Evolutionary conservation across 1,139 yeast species (phyloP).

Genomic region (Suhomyces atakaporum): DNA sequence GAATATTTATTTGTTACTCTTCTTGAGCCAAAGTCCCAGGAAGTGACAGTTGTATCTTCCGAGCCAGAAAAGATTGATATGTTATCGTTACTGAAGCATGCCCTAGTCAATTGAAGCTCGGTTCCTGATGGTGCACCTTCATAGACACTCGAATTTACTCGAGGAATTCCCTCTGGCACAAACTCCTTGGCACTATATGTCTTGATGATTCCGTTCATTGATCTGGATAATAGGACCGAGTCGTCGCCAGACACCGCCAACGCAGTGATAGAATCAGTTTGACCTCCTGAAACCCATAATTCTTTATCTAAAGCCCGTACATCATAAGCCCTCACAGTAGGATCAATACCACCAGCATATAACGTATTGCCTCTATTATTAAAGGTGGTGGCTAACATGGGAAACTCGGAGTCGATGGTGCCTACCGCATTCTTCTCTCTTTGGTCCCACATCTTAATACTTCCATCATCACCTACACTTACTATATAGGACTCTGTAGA

Average conservation of each 20-base stretch:
- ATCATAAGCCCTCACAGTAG: conserved; percentile 60
- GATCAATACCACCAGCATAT: conserved; percentile 69
- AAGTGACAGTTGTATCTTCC: conserved; percentile 56
- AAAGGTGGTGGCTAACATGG: conserved; percentile 56
- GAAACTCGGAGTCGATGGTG: conserved; percentile 49
- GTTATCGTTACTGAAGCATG: conserved; percentile 43
- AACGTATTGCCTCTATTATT: conserved; percentile 41
- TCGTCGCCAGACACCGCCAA: conserved; percentile 52
- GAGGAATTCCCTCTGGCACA: conserved; percentile 36
- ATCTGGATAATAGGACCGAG: conserved; percentile 53
- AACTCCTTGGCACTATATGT: conserved; percentile 56
- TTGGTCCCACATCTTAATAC: conserved; percentile 62
- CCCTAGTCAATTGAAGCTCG: conserved; percentile 55
- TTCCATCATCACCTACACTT: conserved; percentile 70
- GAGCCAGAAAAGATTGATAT: conserved; percentile 58
- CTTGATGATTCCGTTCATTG: conserved; percentile 58
- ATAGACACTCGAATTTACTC: conserved; percentile 48
- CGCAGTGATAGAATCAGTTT: conserved; percentile 52
- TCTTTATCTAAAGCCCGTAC: conserved; percentile 39
- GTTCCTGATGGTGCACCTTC: conserved; percentile 62
- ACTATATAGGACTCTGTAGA: conserved; percentile 37
- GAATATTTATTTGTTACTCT: conserved; percentile 47
- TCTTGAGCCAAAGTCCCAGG: conserved; percentile 63
- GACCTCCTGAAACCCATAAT: conserved; percentile 51
- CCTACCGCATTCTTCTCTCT: conserved; percentile 42